Evolutionary conservation across 106 monocot genomes (phyloP), one percentile per base, ranked within the genome.

Genomic region (Acorus calamus): DNA sequence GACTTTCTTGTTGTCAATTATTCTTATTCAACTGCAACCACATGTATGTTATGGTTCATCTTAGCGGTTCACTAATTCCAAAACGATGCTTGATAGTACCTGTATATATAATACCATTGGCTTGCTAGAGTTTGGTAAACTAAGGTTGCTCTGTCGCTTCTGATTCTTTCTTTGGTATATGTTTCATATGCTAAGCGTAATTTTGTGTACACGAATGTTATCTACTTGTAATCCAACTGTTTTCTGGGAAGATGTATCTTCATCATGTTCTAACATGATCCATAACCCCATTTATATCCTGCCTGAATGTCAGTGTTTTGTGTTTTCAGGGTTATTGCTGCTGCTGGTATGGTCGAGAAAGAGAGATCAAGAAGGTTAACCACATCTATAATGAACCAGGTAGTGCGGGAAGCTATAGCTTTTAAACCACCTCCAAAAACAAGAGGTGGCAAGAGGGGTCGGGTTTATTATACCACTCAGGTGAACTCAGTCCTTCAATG

Each of bases 401-500:
- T 98, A 8, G 76, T 98, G 49, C 82, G 73, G 10, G 96, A 98
- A 84, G 96, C 87, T 10, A 44, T 98, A 58, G 74, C 83, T 60
- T 98, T 98, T 67, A 91, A 98, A 79, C 80, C 91, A 14, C 96
- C 96, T 49, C 96, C 96, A 74, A 80, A 85, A 55, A 98, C 91
- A 56, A 84, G 96, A 77, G 91, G 96, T 69, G 96, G 91, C 47
- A 88, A 76, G 66, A 80, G 91, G 66, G 96, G 96, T 5, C 91
- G 96, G 54, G 66, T 98, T 56, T 98, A 85, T 70, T 98, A 82
- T 68, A 70, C 73, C 57, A 98, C 96, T 5, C 96, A 96, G 91
- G 96, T 98, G 72, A 28, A 54, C 55, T 56, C 28, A 28, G 1
- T 28, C 28, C 28, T 28, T 28, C 28, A 28, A 28, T 28, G 1